Base-by-base conservation (phyloP, 352 stramenopile species). In the Hyaloperonospora brassicae region DNA sequence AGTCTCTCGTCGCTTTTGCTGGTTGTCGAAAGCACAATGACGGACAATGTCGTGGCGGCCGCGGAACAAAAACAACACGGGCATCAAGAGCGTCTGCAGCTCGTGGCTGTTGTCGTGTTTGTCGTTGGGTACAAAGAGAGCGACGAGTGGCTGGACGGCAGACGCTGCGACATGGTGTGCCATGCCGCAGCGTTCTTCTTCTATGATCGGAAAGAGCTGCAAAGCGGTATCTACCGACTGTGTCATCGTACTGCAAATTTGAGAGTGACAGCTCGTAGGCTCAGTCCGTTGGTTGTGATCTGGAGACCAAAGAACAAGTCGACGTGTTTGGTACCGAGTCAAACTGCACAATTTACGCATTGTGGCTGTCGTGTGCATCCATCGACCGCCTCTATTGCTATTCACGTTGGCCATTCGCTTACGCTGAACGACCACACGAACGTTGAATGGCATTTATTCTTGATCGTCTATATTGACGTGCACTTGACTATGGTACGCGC, bases 31-130 rank as follows among this genome's bases (percentile, higher is more conserved):
- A 42, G 36, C 30, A 57, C 13, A 42, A 31, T 8, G 24, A 61
- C 61, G 60, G 68, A 90, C 76, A 46, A 89, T 58, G 48, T 86
- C 78, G n/a, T 65, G 62, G 61, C 81, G 78, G 21, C 70, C 68
- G 40, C 71, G 68, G 50, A 91, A 70, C 52, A 89, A 64, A 65
- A 86, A 86, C 42, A 62, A 61, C 31, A 88, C 47, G 30, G 76
- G 65, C 44, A 68, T 50, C 22, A 87, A 10, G 41, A 87, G 69
- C 24, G 73, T 70, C 53, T 73, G 52, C 35, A 68, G 54, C 9
- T 65, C 63, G 34, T 62, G 66, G 45, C 75, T 65, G 39, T 76
- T 55, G 42, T 61, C 68, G 34, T 43, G 46, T 13, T 59, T 52
- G 25, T 30, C 51, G 38, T 66, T 45, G 7, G 45, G 47, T 45